Conservation (phyloP, 805 yeast genomes). For the Millerozyma miso region DNA sequence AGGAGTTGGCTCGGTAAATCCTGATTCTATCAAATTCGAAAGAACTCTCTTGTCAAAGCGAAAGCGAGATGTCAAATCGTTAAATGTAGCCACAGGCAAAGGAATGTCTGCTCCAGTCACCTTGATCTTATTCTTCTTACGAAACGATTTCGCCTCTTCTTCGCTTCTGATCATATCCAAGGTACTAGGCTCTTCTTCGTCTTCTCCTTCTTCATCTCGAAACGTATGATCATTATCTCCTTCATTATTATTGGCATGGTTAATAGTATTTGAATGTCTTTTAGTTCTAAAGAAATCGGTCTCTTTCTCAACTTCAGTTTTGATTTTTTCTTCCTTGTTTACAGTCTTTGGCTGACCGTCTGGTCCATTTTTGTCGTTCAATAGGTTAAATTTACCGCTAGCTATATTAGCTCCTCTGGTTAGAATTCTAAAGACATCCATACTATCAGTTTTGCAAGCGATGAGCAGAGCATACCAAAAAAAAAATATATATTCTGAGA, state of each 20-base stretch:
- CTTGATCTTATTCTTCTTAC: conserved; percentile 62
- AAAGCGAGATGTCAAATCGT: conserved; percentile 70
- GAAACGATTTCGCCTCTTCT: conserved; percentile 57
- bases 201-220: conserved; percentile 27
- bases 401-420: conserved; percentile 81
- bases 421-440: conserved; percentile 88
- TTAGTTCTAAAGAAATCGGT: conserved; percentile 77
- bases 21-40: conserved; percentile 60
- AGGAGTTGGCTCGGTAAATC: conserved; percentile 84
- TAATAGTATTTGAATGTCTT: conserved; percentile 24
- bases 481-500: conserved; percentile 3
- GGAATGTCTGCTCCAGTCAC: conserved; percentile 84
- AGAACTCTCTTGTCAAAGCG: conserved; percentile 56
- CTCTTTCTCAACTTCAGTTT: conserved; percentile 60
- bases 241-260: conserved; percentile 3
- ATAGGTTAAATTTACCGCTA: conserved; percentile 28
- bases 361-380: conserved; percentile 28
- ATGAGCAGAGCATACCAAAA: conserved; percentile 1
- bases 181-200: conserved; percentile 30
- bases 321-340: conserved; percentile 36
- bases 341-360: conserved; percentile 25
- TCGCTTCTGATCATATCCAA: conserved; percentile 44
- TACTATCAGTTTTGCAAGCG: conserved; percentile 18
- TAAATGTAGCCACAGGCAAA: conserved; percentile 86
- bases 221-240: conserved; percentile 11